Conservation (phyloP, 805 yeast genomes). For the Wickerhamomyces hampshirensis region DNA sequence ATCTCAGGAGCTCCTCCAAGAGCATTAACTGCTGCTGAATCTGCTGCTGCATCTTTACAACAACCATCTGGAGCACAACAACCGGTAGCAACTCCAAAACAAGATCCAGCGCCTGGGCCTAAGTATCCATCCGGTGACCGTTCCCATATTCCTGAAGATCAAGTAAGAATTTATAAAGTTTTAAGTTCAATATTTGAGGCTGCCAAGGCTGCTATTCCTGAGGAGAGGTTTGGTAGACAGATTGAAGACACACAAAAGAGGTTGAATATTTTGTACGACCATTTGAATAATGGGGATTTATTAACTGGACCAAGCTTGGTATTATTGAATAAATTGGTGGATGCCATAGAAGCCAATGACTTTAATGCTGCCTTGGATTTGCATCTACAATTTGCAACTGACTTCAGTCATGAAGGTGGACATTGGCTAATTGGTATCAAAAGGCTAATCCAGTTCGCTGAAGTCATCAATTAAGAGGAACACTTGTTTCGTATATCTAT, state of each 20-base stretch:
- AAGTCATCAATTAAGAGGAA: conserved; percentile 22
- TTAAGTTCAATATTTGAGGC: conserved; percentile 51
- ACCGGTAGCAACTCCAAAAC: conserved; percentile 16
- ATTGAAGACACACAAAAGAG: conserved; percentile 80
- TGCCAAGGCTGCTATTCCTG: conserved; percentile 71
- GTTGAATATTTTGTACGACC: conserved; percentile 68
- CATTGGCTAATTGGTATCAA: conserved; percentile 92
- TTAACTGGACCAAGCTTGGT: conserved; percentile 52
- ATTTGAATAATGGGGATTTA: conserved; percentile 67
- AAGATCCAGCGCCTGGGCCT: conserved; percentile 16
- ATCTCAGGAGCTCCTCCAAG: conserved; percentile 6
- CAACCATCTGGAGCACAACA: conserved; percentile 21
- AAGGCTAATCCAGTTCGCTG: conserved; percentile 75
- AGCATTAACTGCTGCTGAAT: conserved; percentile 11
- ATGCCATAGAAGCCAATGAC: conserved; percentile 47
- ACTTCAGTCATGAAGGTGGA: conserved; percentile 70
- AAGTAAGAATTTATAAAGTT: conserved; percentile 52
- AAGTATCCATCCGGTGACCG: conserved; percentile 62
- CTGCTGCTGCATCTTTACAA: conserved; percentile 15
- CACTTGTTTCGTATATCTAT: no score
- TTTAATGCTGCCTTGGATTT: conserved; percentile 53
- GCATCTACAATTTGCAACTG: conserved; percentile 56
- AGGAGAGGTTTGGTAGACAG: conserved; percentile 65
- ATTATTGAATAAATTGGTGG: conserved; percentile 47
- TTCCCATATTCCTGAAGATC: conserved; percentile 55